A percentile compares a stretch with the other conserved stretches of the same genome.
These are phyloP conservation scores for Euphorbia pulcherrima DNA, from an alignment of 345 rosid species.

Conservation along the genomic window DNA sequence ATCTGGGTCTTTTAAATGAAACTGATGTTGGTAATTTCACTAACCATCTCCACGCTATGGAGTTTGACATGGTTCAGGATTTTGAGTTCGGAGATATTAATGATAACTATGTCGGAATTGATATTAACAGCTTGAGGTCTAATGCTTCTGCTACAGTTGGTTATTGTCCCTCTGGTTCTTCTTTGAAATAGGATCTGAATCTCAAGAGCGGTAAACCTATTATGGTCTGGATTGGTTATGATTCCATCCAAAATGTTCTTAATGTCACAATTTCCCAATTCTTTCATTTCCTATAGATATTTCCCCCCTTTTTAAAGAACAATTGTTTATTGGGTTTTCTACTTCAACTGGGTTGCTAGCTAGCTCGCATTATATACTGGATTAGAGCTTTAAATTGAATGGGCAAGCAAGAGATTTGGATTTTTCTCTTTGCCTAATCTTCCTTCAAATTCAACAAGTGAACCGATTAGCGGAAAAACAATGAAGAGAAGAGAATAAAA, in stretches of 20 bases:
- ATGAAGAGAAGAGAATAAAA: too few species aligned
- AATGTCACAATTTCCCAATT: conserved; percentile 26
- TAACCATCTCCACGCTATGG: conserved; percentile 19
- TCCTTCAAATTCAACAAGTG: conserved; percentile 5
- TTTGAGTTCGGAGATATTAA: conserved; percentile 26
- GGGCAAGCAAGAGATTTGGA: conserved; percentile 25
- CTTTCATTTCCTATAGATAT: conserved; percentile 22
- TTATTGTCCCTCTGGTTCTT: conserved; percentile 10
- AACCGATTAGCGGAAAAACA: too few species aligned
- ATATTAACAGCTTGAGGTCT: conserved; percentile 21
- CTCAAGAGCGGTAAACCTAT: conserved; percentile 19
- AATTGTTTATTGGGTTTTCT: conserved; percentile 28
- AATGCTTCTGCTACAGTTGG: conserved; percentile 19
- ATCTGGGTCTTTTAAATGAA: conserved; percentile 22
- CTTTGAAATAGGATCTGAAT: conserved; percentile 4
- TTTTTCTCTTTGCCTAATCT: conserved; percentile 26
- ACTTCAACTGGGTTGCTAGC: conserved; percentile 28
- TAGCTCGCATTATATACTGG: too few species aligned
- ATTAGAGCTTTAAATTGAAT: conserved; percentile 26
- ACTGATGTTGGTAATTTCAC: conserved; percentile 16
- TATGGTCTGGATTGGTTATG: conserved; percentile 27
- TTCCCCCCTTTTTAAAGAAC: conserved; percentile 17
- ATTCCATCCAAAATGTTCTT: conserved; percentile 20
- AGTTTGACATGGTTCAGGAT: conserved; percentile 26
- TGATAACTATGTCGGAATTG: conserved; percentile 27